phyloP scores from a whole-genome alignment of 1,284 basidiomycete species.

The Boletus semigastroideus region DNA sequence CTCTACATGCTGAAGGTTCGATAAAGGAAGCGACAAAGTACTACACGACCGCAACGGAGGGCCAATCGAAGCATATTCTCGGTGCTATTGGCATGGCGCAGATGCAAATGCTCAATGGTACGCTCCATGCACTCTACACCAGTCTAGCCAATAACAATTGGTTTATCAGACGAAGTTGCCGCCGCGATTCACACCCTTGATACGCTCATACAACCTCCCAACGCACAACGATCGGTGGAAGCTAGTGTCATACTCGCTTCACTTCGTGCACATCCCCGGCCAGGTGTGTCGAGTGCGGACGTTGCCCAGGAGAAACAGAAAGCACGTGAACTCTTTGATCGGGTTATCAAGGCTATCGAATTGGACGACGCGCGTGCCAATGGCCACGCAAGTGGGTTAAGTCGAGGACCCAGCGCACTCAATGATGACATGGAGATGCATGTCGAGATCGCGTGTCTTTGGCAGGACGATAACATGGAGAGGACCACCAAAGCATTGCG shows the following conservation, averaged over 20 bases:
- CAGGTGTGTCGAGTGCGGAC: slow-evolving; percentile 75
- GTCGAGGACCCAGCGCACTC: slow-evolving; percentile 26
- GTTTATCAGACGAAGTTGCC: slow-evolving; percentile 62
- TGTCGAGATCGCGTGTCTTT: slow-evolving; percentile 82
- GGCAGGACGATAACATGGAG: slow-evolving; percentile 79
- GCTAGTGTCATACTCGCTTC: slow-evolving; percentile 89
- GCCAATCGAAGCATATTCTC: slow-evolving; percentile 72
- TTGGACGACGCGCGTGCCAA: slow-evolving; percentile 48
- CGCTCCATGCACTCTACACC: slow-evolving; percentile 13
- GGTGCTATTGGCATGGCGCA: slow-evolving; percentile 86
- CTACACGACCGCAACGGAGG: slow-evolving; percentile 74
- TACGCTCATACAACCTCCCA: slow-evolving; percentile 67
- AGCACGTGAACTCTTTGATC: slow-evolving; percentile 82
- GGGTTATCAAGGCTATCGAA: slow-evolving; percentile 67
- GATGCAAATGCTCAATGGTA: slow-evolving; percentile 80
- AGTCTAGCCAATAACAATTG: background rate
- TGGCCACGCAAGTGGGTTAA: slow-evolving; percentile 33
- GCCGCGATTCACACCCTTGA: slow-evolving; percentile 88
- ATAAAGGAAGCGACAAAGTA: slow-evolving; percentile 65
- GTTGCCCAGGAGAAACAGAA: slow-evolving; percentile 66
- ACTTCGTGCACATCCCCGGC: slow-evolving; percentile 75
- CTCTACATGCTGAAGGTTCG: slow-evolving; percentile 70
- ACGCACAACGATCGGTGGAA: slow-evolving; percentile 68
- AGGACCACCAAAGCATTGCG: slow-evolving; percentile 71
- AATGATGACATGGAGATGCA: slow-evolving; percentile 79